Base-by-base conservation (phyloP, 2,329 filamentous ascomycete species). In the Gnomoniopsis sp. region DNA sequence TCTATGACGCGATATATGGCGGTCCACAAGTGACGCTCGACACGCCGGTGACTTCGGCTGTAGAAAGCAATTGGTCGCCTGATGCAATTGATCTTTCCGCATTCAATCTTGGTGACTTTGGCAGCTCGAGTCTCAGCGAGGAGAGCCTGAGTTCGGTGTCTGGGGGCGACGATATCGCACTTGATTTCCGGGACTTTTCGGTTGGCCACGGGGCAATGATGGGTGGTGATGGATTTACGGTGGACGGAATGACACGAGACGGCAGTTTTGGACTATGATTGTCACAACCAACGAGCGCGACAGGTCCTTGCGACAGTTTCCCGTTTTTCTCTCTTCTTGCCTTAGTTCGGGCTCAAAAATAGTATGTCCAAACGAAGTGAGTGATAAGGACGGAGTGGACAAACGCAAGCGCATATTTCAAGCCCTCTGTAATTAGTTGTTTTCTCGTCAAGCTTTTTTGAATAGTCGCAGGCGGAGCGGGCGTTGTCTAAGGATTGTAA, bases 1-100 rank as follows among this genome's bases (percentile, higher is more conserved):
- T 96, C n/a, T 95, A 91, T 71, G 88, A 91, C 68, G 88, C 87
- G 44, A 91, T 91, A 57, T 92, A 92, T 65, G 89, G 89, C 41
- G 88, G 88, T 0, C 80, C 82, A 11, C 79, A 78, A 49, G 72
- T 77, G 62, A 75, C 74, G 3, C 70, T 80, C 34, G 73, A 79
- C 12, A 72, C 79, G 19, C 68, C 77, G 0, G 75, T 73, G n/a
- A 66, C 72, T 1, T 70, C 74, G 26, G 67, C 70, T 15, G 62
- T 63, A 19, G 47, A 57, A 54, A 30, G 63, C 41, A 71, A 70
- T 21, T 86, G 83, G 84, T 81, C 82, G 1, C 80, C 82, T 0
- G 82, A 85, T 60, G 74, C 79, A 2, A 86, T 83, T 79, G 81
- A 84, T 54, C 69, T 84, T 44, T 72, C 75, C 19, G 72, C 74